Conservation (phyloP, 345 rosid species). For the Gossypium anomalum region DNA sequence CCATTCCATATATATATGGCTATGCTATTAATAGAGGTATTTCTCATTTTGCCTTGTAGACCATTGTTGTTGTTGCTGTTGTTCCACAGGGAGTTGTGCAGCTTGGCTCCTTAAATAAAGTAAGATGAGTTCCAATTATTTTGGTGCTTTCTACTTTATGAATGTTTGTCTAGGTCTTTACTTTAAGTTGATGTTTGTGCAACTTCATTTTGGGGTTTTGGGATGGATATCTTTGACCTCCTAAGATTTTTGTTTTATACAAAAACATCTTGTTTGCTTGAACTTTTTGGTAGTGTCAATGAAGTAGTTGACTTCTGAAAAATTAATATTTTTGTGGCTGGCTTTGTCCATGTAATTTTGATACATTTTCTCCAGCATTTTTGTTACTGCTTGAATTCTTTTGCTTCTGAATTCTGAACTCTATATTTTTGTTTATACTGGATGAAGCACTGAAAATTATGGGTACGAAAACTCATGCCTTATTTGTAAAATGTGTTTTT, state of each 20-base stretch:
- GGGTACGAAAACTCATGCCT: not conserved
- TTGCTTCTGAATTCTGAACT: conserved; percentile 7
- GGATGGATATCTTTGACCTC: not conserved
- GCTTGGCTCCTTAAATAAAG: conserved; percentile 73
- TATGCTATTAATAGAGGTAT: not conserved
- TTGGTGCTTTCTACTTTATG: conserved; percentile 11
- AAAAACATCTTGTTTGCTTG: not conserved
- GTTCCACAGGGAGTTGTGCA: conserved; percentile 85
- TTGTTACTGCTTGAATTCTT: conserved; percentile 10
- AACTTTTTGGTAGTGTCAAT: not conserved
- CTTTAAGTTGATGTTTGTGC: conserved; percentile 8
- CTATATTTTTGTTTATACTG: not conserved
- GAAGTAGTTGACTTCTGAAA: not conserved
- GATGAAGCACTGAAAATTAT: not conserved
- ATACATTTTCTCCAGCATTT: not conserved
- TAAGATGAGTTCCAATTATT: conserved; percentile 35
- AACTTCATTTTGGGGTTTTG: not conserved
- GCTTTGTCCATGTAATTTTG: not conserved
- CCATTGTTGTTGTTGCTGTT: conserved; percentile 69
- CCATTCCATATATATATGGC: not conserved
- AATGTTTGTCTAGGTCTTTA: not conserved
- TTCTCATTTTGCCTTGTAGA: conserved; percentile 36
- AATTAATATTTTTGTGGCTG: not conserved
- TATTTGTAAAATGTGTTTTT: not conserved
- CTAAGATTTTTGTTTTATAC: not conserved